Evolutionary conservation across 192 early-diverging fungal species (phyloP).

Genomic region (Umbelopsis vinacea): DNA sequence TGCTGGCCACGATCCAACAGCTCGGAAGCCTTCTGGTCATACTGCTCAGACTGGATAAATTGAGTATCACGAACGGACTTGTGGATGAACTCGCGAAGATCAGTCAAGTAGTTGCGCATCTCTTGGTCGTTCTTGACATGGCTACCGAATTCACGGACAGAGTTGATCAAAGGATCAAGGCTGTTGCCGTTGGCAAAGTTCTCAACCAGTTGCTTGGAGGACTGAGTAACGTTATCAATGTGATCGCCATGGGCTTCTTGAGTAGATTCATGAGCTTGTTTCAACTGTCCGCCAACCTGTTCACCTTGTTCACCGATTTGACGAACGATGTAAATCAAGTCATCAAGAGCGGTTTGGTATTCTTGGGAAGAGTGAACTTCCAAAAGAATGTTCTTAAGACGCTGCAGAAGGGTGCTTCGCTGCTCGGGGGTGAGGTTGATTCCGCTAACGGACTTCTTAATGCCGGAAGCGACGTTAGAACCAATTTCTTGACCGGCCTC

Average conservation of each 20-base stretch:
- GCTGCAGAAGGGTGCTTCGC: constrained; percentile 32
- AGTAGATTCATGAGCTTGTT: constrained; percentile 27
- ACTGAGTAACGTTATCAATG: constrained; percentile 33
- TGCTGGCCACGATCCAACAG: constrained; percentile 42
- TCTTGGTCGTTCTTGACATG: constrained; percentile 45
- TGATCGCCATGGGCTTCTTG: neutral
- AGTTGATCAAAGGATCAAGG: constrained; percentile 45
- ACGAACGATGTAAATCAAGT: constrained; percentile 41
- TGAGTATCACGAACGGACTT: constrained; percentile 43
- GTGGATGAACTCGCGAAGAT: constrained; percentile 41
- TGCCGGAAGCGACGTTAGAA: constrained; percentile 27
- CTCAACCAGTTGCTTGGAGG: constrained; percentile 54
- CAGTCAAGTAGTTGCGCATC: constrained; percentile 32
- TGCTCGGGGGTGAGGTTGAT: constrained; percentile 39
- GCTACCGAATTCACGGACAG: constrained; percentile 39
- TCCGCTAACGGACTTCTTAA: constrained; percentile 22
- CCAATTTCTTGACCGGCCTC: constrained; percentile 38
- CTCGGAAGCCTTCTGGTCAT: constrained; percentile 29
- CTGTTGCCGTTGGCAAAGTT: constrained; percentile 57
- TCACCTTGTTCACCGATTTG: constrained; percentile 37
- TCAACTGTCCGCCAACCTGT: constrained; percentile 25
- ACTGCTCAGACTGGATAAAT: constrained; percentile 39
- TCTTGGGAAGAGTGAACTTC: constrained; percentile 30
- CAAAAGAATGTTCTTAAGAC: constrained; percentile 44
- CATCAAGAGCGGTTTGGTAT: constrained; percentile 46